Evolutionary conservation across 306 rosid genomes (phyloP), one percentile per base, ranked within the genome.

Genomic region (Quercus berberidifolia): DNA sequence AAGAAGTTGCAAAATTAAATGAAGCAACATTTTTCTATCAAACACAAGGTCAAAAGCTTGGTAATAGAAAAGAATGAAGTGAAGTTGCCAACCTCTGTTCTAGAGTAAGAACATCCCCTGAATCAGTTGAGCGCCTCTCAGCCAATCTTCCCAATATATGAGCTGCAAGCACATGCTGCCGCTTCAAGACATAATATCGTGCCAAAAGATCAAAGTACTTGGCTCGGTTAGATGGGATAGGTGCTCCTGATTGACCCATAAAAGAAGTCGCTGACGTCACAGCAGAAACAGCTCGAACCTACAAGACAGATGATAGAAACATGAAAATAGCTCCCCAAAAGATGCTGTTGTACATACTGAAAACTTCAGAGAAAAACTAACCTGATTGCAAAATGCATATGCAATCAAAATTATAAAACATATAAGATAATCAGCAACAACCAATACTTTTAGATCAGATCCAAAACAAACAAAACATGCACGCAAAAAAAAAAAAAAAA

Each of bases 121-220:
- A 84, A 62, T 88, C 97, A 73, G 65, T 64, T 35, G 95, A 85
- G 55, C 97, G 98, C 75, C 94, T 90, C 79, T 92, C 96, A 57
- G 98, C 98, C 78, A 95, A 79, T 83, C 96, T 84, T 59, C 91
- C 81, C 89, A 95, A 83, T 31, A 93, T 90, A 77, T 89, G 96
- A 86, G 99, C 98, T 55, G 99, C 99, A 81, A 93, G 99, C 81
- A 91, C 70, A 85, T 93, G 98, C 79, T 95, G 97, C 80, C 96
- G 90, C 86, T 93, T 95, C 85, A 86, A 79, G 76, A 93, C 96
- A 82, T 95, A 93, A 81, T 93, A 95, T 25, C 90, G 94, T 49
- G 98, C 99, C 88, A 95, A 83, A 71, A 95, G 98, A 76, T 95
- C 99, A 86, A 81, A 90, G 84, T 85, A 91, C 78, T 93, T 93